Conservation (phyloP, 2,329 filamentous ascomycete genomes). For the Colletotrichum ledebouriae region DNA sequence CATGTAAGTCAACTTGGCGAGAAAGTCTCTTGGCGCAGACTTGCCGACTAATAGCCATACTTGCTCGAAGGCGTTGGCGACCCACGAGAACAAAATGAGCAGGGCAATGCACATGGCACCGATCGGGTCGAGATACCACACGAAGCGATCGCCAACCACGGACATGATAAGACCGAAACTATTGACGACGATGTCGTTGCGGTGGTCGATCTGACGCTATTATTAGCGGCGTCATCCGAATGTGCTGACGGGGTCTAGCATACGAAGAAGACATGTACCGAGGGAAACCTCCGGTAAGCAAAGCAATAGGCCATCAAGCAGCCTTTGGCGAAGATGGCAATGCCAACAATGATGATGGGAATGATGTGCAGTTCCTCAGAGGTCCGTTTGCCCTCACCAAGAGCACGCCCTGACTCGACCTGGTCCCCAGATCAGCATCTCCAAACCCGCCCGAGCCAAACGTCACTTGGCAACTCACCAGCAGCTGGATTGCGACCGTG, state of each 20-base stretch:
- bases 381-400: slow-evolving; percentile 59
- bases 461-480: slow-evolving; percentile 56
- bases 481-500: slow-evolving; percentile 73
- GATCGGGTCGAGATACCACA: slow-evolving; percentile 73
- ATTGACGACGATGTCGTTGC: slow-evolving; percentile 70
- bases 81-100: slow-evolving; percentile 73
- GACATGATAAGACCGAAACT: slow-evolving; percentile 69
- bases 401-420: slow-evolving; percentile 68
- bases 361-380: slow-evolving; percentile 63
- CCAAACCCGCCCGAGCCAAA: slow-evolving; percentile 35
- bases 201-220: slow-evolving; percentile 61
- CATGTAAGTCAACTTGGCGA: slow-evolving; percentile 69
- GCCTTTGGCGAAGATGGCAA: slow-evolving; percentile 67
- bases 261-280: slow-evolving; percentile 68
- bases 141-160: slow-evolving; percentile 63
- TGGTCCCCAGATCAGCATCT: slow-evolving; percentile 46
- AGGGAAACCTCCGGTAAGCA: slow-evolving; percentile 64
- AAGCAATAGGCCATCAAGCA: slow-evolving; percentile 68
- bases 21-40: slow-evolving; percentile 68
- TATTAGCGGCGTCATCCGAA: slow-evolving; percentile 29
- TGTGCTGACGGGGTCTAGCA: not conserved
- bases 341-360: slow-evolving; percentile 66
- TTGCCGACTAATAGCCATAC: slow-evolving; percentile 73
- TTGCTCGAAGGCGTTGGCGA: slow-evolving; percentile 71
- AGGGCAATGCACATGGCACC: slow-evolving; percentile 72